Evolutionary conservation across 768 basidiomycete species (phyloP).

Genomic region (Leccinum uliginosum): DNA sequence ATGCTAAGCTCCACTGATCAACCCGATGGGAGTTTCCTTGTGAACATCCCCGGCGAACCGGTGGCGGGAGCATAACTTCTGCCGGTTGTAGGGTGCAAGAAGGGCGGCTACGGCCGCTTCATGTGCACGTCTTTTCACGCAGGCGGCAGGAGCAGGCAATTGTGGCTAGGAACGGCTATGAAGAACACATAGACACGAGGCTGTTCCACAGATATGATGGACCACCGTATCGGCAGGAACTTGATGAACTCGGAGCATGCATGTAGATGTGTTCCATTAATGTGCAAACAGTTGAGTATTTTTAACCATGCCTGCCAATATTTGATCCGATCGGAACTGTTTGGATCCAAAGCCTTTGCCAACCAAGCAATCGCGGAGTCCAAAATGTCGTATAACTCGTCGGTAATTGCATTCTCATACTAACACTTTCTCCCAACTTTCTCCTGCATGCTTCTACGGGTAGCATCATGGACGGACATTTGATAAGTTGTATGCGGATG

Average conservation of each 20-base stretch:
- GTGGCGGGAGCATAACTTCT: neutral
- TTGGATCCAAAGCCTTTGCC: neutral
- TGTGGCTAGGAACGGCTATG: neutral
- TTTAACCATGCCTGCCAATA: neutral
- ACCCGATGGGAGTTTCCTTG: neutral
- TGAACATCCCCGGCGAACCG: neutral
- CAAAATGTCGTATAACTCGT: neutral
- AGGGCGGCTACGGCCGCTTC: neutral
- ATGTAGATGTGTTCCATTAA: neutral
- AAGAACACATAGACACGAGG: neutral
- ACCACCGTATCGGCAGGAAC: neutral
- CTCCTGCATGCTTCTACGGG: neutral
- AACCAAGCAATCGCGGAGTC: neutral
- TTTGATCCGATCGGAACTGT: neutral
- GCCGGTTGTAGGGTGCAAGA: neutral
- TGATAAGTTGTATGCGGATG: neutral
- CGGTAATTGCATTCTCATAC: constrained; percentile 4
- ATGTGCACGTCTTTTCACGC: neutral
- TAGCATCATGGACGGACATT: constrained; percentile 11
- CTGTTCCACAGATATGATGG: neutral
- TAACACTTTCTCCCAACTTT: neutral
- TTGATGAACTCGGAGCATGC: neutral
- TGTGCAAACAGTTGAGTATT: neutral
- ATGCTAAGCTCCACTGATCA: neutral
- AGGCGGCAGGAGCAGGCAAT: neutral